Conservation (phyloP, 345 rosid species). For the Crucihimalaya himalaica region DNA sequence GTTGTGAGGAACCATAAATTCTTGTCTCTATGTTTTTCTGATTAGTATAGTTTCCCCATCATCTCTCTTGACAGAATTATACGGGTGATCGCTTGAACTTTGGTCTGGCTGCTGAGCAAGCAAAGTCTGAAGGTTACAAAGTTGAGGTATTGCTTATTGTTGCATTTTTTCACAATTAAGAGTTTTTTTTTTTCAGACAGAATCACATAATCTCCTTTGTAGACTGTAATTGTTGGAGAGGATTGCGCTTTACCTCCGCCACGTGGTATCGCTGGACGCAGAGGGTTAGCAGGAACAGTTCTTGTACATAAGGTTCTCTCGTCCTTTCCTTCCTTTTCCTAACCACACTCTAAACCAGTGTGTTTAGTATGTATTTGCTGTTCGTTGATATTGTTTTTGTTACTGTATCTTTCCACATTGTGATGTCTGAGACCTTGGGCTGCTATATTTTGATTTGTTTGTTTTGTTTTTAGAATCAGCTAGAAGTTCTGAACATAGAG, state of each 20-base stretch:
- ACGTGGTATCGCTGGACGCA: conserved; percentile 87
- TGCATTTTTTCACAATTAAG: background rate
- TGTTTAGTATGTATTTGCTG: background rate
- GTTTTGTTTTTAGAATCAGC: background rate
- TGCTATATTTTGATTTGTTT: conserved; percentile 2
- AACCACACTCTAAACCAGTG: background rate
- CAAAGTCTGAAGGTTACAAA: conserved; percentile 95
- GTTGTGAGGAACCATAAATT: background rate
- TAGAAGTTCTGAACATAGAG: background rate
- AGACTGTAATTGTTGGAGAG: conserved; percentile 96
- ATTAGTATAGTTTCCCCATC: conserved; percentile 25
- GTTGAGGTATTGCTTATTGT: conserved; percentile 63
- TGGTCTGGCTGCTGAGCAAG: conserved; percentile 99
- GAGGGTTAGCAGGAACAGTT: conserved; percentile 97
- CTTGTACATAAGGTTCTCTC: conserved; percentile 83
- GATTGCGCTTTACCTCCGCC: conserved; percentile 98
- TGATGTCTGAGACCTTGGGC: conserved; percentile 18
- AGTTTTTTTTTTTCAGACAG: background rate
- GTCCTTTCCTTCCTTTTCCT: background rate
- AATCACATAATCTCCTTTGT: conserved; percentile 32
- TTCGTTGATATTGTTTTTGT: background rate
- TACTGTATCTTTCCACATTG: conserved; percentile 2
- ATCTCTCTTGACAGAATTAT: conserved; percentile 68
- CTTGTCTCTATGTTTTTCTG: conserved; percentile 17
- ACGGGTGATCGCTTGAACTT: conserved; percentile 97